Percentiles rank a stretch among this genome's conserved stretches.
phyloP scores from a whole-genome alignment of 2,329 filamentous ascomycete genomes.

The Aspergillus sergii region DNA sequence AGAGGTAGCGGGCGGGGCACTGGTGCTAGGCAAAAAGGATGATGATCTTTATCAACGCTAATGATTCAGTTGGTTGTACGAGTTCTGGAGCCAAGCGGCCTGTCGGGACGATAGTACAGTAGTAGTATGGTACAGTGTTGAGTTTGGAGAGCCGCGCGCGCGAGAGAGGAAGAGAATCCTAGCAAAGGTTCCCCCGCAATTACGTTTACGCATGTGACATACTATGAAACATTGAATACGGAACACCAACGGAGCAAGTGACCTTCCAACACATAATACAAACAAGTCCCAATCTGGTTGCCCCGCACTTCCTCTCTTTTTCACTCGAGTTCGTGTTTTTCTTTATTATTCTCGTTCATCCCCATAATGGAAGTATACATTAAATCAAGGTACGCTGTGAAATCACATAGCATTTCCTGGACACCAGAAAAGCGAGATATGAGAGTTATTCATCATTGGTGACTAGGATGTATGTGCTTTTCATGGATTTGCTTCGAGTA shows the following conservation, averaged over 20 bases:
- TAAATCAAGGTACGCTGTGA: neutral
- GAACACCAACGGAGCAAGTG: neutral
- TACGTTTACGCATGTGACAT: neutral
- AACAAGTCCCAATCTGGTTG: neutral
- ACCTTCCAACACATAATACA: neutral
- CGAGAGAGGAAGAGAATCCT: neutral
- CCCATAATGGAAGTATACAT: neutral
- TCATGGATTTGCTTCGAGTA: neutral
- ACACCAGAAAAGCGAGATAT: too few relatives aligned
- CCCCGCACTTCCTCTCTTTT: neutral
- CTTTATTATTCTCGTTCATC: neutral
- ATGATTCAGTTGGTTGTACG: constrained; percentile 1
- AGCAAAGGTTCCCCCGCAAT: neutral
- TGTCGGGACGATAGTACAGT: neutral
- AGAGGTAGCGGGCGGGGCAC: neutral
- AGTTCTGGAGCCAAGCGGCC: neutral
- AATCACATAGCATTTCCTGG: neutral
- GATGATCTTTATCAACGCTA: neutral
- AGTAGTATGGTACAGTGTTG: neutral
- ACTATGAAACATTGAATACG: neutral
- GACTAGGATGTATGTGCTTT: neutral
- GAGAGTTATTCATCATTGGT: neutral
- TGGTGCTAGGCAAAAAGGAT: neutral
- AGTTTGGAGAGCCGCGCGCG: neutral
- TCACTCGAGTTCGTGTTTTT: neutral